Conservation (phyloP, 129 eudicot genomes). For the Rutidosis leptorrhynchoides region DNA sequence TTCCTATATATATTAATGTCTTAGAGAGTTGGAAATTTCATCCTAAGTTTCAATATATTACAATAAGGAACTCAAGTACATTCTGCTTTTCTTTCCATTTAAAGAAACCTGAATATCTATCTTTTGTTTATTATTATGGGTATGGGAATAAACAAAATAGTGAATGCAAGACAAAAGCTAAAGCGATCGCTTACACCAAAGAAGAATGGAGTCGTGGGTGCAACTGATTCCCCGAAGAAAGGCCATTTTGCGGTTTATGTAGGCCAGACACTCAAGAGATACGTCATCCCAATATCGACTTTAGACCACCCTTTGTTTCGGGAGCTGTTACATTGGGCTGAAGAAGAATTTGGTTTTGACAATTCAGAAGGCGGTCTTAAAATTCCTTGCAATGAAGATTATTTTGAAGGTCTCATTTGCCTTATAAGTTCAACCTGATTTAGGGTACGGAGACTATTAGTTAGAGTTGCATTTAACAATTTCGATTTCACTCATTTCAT, state of each 20-base stretch:
- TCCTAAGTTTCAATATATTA: slow-evolving; percentile 14
- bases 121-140: slow-evolving; percentile 31
- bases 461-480: slow-evolving; percentile 20
- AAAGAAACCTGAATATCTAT: slow-evolving; percentile 14
- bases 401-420: slow-evolving; percentile 43
- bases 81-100: slow-evolving; percentile 26
- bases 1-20: slow-evolving; percentile 29
- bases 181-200: slow-evolving; percentile 47
- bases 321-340: slow-evolving; percentile 52
- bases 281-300: slow-evolving; percentile 47
- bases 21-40: slow-evolving; percentile 22
- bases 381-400: slow-evolving; percentile 57
- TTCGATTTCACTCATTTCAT: slow-evolving; percentile 16
- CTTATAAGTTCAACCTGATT: slow-evolving; percentile 35
- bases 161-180: slow-evolving; percentile 57
- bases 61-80: slow-evolving; percentile 15
- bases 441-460: slow-evolving; percentile 5
- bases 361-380: slow-evolving; percentile 49
- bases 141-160: slow-evolving; percentile 35
- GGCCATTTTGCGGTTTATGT: slow-evolving; percentile 58
- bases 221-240: slow-evolving; percentile 38
- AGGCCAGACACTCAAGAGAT: slow-evolving; percentile 42
- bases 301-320: slow-evolving; percentile 54
- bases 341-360: slow-evolving; percentile 59
- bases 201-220: slow-evolving; percentile 26